Evolutionary conservation across 2,329 filamentous ascomycete genomes (phyloP).

Genomic region (Lachnellula subtilissima): DNA sequence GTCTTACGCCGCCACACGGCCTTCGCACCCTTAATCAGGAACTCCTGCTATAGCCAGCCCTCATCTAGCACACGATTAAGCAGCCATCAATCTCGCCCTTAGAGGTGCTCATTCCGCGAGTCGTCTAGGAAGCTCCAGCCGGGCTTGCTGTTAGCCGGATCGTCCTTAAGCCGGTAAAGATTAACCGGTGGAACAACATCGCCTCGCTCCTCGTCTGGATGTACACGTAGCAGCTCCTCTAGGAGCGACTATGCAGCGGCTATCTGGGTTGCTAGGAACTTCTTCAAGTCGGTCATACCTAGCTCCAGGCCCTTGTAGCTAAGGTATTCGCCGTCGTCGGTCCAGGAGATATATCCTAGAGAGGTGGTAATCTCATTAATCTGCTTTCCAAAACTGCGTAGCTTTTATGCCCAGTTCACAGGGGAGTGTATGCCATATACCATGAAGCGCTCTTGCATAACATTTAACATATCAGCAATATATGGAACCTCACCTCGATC

Average conservation of each 20-base stretch:
- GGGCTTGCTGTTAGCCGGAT: constrained; percentile 5
- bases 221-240: constrained; percentile 3
- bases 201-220: constrained; percentile 1
- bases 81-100: not conserved
- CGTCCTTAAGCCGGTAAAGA: constrained; percentile 5
- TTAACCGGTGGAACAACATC: not conserved
- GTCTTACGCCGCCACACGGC: not conserved
- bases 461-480: constrained; percentile 5
- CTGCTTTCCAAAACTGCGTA: constrained; percentile 7
- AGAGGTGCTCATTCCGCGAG: not conserved
- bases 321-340: constrained; percentile 7
- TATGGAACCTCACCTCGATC: constrained; percentile 3
- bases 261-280: constrained; percentile 1
- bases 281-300: constrained; percentile 2
- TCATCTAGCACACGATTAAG: not conserved
- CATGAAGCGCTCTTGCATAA: constrained; percentile 16
- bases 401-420: constrained; percentile 13
- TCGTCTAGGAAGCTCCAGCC: too few relatives aligned
- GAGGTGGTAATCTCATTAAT: constrained; percentile 7
- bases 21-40: not conserved
- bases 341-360: constrained; percentile 8
- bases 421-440: constrained; percentile 6
- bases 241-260: not conserved
- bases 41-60: constrained; percentile 3
- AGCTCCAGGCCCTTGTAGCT: constrained; percentile 10